Evolutionary conservation across 2,329 filamentous ascomycete genomes (phyloP).

Genomic region (Colletotrichum salicis): DNA sequence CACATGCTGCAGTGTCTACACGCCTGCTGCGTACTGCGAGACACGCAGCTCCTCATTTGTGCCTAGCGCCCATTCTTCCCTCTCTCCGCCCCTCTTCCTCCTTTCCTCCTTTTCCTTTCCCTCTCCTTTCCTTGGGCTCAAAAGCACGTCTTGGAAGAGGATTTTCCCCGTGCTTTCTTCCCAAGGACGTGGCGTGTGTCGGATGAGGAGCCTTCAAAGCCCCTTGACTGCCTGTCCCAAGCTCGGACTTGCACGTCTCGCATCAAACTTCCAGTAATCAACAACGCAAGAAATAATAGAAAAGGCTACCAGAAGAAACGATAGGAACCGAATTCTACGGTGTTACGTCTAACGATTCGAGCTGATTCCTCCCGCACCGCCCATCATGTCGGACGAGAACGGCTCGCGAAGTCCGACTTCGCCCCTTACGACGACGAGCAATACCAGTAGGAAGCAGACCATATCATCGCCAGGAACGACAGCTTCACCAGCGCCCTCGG

Average conservation of each 20-base stretch:
- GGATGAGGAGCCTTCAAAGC: conserved; percentile 33
- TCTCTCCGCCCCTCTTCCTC: conserved; percentile 1
- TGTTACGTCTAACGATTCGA: not conserved
- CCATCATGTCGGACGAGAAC: conserved; percentile 34
- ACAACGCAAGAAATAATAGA: not conserved
- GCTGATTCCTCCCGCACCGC: not conserved
- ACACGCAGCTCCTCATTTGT: conserved; percentile 20
- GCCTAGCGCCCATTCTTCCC: conserved; percentile 21
- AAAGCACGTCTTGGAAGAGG: not conserved
- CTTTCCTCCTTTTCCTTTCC: conserved; percentile 18
- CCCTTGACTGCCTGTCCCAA: conserved; percentile 32
- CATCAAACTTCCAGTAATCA: not conserved
- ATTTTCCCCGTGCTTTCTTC: not conserved
- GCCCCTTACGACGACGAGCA: conserved; percentile 28
- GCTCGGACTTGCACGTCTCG: conserved; percentile 20
- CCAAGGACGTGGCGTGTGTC: conserved; percentile 7
- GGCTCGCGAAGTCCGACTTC: conserved; percentile 28
- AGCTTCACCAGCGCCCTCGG: conserved; percentile 39
- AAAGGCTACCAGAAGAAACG: not conserved
- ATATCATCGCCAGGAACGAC: conserved; percentile 27
- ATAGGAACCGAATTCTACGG: not conserved
- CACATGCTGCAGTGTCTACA: conserved; percentile 3
- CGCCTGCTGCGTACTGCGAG: not conserved
- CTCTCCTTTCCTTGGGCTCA: conserved; percentile 10
- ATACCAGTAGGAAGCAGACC: conserved; percentile 33